phyloP scores from a whole-genome alignment of 371 early-diverging fungal genomes.

The Chytridium lagenaria region DNA sequence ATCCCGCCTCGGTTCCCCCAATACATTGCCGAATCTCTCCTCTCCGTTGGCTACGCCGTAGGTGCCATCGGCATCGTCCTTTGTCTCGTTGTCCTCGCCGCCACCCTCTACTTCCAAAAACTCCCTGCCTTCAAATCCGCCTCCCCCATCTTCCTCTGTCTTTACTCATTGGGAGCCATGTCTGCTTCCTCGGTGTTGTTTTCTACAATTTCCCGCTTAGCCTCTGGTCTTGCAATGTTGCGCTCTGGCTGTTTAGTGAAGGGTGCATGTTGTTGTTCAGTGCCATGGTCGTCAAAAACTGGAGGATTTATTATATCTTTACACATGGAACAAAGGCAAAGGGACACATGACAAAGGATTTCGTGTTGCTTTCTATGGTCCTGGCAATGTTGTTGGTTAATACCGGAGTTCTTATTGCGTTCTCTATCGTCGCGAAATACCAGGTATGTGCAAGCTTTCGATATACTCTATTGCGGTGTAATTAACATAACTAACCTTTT shows the following conservation, averaged over 20 bases:
- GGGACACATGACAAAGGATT: slow-evolving; percentile 2
- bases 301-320: slow-evolving; percentile 12
- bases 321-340: not conserved
- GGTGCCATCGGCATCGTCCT: slow-evolving; percentile 18
- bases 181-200: slow-evolving; percentile 20
- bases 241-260: slow-evolving; percentile 18
- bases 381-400: slow-evolving; percentile 12
- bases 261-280: slow-evolving; percentile 22
- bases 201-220: slow-evolving; percentile 15
- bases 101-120: not conserved
- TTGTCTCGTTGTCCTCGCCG: not conserved
- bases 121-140: slow-evolving; percentile 27
- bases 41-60: slow-evolving; percentile 19
- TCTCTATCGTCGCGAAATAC: slow-evolving; percentile 11
- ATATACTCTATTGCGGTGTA: no score
- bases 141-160: slow-evolving; percentile 21
- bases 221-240: slow-evolving; percentile 8
- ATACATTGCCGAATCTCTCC: slow-evolving; percentile 11
- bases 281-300: slow-evolving; percentile 29
- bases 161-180: slow-evolving; percentile 22
- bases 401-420: slow-evolving; percentile 18
- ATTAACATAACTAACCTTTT: no score
- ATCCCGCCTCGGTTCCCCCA: slow-evolving; percentile 13
- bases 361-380: not conserved
- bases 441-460: not conserved